Conservation (phyloP, 192 early-diverging fungal genomes). For the Coemansia sp. region DNA sequence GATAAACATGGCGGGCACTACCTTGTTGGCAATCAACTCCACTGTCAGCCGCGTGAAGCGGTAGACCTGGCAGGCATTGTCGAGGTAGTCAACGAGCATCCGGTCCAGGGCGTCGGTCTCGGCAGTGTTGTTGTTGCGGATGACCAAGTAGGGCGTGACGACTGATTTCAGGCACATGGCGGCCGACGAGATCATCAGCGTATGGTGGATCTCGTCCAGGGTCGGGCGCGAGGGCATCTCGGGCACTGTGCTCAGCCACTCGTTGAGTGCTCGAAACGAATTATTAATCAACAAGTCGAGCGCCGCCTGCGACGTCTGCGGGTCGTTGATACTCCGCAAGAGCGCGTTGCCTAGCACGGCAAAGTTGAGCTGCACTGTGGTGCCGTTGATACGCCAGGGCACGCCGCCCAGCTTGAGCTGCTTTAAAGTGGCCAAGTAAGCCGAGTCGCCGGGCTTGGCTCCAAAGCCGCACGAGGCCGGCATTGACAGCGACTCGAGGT, state of each 20-base stretch:
- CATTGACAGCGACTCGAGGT: constrained; percentile 23
- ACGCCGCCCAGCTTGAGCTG: constrained; percentile 37
- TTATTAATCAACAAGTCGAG: constrained; percentile 36
- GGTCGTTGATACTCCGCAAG: constrained; percentile 41
- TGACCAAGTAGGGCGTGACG: constrained; percentile 41
- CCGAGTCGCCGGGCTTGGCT: constrained; percentile 33
- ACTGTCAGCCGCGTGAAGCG: constrained; percentile 13
- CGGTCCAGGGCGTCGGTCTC: background rate
- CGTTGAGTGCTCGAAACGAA: constrained; percentile 26
- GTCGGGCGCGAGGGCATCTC: constrained; percentile 25
- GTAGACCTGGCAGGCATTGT: constrained; percentile 19
- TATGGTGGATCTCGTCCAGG: constrained; percentile 26
- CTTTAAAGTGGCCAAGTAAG: constrained; percentile 34
- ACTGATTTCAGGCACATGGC: constrained; percentile 36
- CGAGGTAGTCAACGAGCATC: constrained; percentile 36
- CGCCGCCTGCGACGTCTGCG: constrained; percentile 22
- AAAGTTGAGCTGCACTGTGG: constrained; percentile 49
- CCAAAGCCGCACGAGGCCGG: constrained; percentile 2
- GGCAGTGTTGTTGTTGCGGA: constrained; percentile 11
- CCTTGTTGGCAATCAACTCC: constrained; percentile 16
- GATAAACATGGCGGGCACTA: constrained; percentile 43
- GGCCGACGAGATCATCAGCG: constrained; percentile 40
- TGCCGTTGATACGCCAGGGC: constrained; percentile 40
- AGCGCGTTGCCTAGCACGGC: constrained; percentile 45
- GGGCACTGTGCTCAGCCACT: constrained; percentile 38